These are phyloP conservation scores for Diplocarpon rosae DNA, from an alignment of 2,329 filamentous ascomycete species.

Conservation along the genomic window DNA sequence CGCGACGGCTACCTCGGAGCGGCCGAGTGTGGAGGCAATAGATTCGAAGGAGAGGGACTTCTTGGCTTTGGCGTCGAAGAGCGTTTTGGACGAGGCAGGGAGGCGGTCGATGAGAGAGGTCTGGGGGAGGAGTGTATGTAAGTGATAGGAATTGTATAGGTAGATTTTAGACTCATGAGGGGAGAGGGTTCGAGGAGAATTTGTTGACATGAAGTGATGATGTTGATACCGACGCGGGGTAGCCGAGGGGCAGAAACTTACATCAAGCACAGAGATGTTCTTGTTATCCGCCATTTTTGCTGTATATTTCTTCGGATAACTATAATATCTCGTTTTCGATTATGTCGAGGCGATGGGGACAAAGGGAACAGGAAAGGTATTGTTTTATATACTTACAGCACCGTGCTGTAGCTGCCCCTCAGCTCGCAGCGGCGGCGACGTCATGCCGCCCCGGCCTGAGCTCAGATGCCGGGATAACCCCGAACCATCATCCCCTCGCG, in stretches of 20 bases:
- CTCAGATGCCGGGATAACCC: too few species aligned
- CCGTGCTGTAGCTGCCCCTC: too few species aligned
- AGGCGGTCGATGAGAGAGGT: constrained; percentile 57
- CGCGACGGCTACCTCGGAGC: constrained; percentile 78
- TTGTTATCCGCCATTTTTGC: constrained; percentile 14
- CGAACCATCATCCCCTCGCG: too few species aligned
- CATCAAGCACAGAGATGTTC: constrained; percentile 17
- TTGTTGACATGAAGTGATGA: not conserved
- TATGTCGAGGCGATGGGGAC: too few species aligned
- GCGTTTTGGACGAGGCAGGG: constrained; percentile 56
- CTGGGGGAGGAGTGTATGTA: constrained; percentile 33
- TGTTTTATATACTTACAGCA: too few species aligned
- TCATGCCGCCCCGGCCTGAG: too few species aligned
- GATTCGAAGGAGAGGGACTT: constrained; percentile 69
- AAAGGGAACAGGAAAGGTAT: too few species aligned
- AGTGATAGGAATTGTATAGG: not conserved
- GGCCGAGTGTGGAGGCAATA: constrained; percentile 63
- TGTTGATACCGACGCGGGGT: constrained; percentile 6
- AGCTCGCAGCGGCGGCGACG: too few species aligned
- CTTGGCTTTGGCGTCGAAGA: constrained; percentile 71
- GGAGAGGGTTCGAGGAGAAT: not conserved
- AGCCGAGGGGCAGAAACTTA: constrained; percentile 7
- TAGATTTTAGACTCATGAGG: too few species aligned
- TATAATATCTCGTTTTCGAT: too few species aligned
- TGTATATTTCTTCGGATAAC: not conserved